These are phyloP conservation scores for Blastobotrys elegans DNA, from an alignment of 1,139 yeast genomes.

Conservation along the genomic window DNA sequence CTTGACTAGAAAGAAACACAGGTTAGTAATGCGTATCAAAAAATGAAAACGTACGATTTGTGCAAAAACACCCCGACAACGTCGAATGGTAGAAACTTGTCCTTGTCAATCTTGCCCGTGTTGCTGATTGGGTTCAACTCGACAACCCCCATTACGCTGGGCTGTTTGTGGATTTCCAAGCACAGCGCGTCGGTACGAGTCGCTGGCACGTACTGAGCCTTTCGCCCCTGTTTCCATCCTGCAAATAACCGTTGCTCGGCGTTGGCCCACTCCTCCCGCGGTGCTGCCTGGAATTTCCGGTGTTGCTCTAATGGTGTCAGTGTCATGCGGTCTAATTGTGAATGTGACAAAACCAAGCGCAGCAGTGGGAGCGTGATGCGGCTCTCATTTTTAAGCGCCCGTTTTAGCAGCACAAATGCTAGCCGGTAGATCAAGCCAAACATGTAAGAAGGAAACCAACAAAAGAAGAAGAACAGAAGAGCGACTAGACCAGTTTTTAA, in stretches of 20 bases:
- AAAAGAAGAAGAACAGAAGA: no score
- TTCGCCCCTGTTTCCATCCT: slow-evolving; percentile 6
- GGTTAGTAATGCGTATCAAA: neutral
- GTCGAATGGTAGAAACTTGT: slow-evolving; percentile 7
- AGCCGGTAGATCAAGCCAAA: no score
- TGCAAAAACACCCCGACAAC: slow-evolving; percentile 7
- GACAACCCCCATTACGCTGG: slow-evolving; percentile 2
- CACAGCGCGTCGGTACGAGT: slow-evolving; percentile 2
- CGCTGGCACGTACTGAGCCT: slow-evolving; percentile 4
- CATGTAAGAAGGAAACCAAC: no score
- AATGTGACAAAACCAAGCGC: neutral
- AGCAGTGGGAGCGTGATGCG: neutral
- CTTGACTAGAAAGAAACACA: neutral
- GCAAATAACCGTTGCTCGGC: slow-evolving; percentile 8
- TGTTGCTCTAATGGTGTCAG: neutral
- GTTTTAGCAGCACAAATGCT: no score
- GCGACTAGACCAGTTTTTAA: no score
- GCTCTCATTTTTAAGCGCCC: no score
- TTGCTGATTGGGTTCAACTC: slow-evolving; percentile 7
- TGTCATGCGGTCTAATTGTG: neutral
- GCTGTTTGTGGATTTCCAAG: slow-evolving; percentile 5
- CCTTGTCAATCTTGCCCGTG: slow-evolving; percentile 7
- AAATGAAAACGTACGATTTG: no score
- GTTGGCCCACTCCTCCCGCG: slow-evolving; percentile 10
- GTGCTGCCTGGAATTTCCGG: neutral